These are phyloP conservation scores for Glycine soja DNA, from an alignment of 306 rosid genomes.

Conservation along the genomic window DNA sequence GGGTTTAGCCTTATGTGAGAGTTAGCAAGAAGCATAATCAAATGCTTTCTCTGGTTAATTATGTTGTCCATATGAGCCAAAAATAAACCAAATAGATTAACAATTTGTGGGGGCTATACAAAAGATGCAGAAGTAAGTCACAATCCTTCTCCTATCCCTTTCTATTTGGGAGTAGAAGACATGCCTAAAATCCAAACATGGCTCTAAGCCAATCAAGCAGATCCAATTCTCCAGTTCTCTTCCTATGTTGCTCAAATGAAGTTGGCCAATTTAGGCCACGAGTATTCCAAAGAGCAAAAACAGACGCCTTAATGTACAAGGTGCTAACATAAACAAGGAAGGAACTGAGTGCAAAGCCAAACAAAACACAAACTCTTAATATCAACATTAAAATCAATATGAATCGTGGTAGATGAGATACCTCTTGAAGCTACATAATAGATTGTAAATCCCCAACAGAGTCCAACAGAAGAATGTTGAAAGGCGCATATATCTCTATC, in stretches of 20 bases:
- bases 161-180: constrained; percentile 31
- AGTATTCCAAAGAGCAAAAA: constrained; percentile 76
- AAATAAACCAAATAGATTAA: constrained; percentile 43
- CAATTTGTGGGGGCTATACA: background rate
- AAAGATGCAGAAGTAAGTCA: constrained; percentile 21
- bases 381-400: constrained; percentile 16
- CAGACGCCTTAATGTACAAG: constrained; percentile 86
- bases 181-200: constrained; percentile 95
- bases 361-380: constrained; percentile 27
- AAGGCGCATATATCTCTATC: no score
- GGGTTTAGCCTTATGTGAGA: constrained; percentile 85
- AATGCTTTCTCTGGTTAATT: constrained; percentile 96
- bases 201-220: constrained; percentile 96
- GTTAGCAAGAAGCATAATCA: constrained; percentile 90
- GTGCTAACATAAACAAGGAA: constrained; percentile 40
- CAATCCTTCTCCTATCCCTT: background rate
- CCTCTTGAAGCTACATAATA: no score
- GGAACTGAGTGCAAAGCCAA: constrained; percentile 25
- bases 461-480: no score
- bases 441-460: no score
- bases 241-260: constrained; percentile 80
- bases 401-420: no score
- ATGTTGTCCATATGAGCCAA: constrained; percentile 83
- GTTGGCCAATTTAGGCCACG: constrained; percentile 91
- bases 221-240: constrained; percentile 82